These are phyloP conservation scores for Dinochytrium kinnereticum DNA, from an alignment of 371 early-diverging fungal genomes.

Conservation along the genomic window DNA sequence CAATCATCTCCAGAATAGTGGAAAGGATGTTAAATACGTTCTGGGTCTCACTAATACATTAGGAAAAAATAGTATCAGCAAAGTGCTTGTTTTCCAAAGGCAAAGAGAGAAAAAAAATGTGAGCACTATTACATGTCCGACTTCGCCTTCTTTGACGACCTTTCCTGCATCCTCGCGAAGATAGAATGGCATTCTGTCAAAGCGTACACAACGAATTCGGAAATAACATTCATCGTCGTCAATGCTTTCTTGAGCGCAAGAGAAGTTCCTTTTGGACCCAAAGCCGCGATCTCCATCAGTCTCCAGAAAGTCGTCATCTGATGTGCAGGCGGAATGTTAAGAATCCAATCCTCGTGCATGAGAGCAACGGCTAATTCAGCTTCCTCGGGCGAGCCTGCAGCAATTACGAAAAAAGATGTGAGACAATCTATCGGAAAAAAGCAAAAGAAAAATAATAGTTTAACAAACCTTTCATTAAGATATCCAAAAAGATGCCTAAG, in stretches of 20 bases:
- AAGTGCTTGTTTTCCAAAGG: not conserved
- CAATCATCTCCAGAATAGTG: constrained; percentile 72
- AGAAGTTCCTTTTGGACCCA: constrained; percentile 24
- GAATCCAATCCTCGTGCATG: not conserved
- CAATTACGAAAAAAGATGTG: not conserved
- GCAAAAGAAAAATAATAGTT: too few species aligned
- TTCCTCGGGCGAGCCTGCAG: not conserved
- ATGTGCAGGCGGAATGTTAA: constrained; percentile 33
- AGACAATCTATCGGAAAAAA: not conserved
- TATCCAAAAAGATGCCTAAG: constrained; percentile 44
- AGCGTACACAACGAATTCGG: constrained; percentile 55
- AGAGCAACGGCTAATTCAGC: not conserved
- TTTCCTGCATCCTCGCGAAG: constrained; percentile 9
- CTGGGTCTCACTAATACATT: not conserved
- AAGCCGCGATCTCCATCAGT: constrained; percentile 65
- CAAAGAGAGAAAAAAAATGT: constrained; percentile 2
- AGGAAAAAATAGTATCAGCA: not conserved
- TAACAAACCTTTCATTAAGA: not conserved
- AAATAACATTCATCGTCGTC: constrained; percentile 59
- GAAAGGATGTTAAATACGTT: constrained; percentile 61
- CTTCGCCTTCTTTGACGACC: constrained; percentile 32
- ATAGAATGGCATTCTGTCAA: constrained; percentile 39
- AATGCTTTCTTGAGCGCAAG: constrained; percentile 66
- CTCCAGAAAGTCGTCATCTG: constrained; percentile 63
- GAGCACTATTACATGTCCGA: constrained; percentile 13